A percentile compares a stretch with the other conserved stretches of the same genome.
These are phyloP conservation scores for Phyllosticta citriasiana DNA, from an alignment of 2,329 filamentous ascomycete species.

Conservation along the genomic window DNA sequence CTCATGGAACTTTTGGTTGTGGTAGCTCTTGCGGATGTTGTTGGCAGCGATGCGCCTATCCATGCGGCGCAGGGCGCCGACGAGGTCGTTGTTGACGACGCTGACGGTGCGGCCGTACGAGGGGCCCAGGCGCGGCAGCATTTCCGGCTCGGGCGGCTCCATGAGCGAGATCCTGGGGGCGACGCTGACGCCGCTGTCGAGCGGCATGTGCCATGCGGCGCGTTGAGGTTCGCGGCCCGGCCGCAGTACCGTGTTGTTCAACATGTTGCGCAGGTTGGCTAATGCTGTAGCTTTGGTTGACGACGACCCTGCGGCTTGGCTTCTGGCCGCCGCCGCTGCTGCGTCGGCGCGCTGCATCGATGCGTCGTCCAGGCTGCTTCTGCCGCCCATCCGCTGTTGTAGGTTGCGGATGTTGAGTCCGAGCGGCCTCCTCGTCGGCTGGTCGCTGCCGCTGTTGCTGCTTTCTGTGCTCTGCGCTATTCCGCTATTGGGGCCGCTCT, in stretches of 20 bases:
- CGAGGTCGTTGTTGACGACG: slow-evolving; percentile 23
- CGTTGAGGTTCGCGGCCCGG: too few species aligned
- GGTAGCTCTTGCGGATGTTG: slow-evolving; percentile 45
- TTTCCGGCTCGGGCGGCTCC: slow-evolving; percentile 7
- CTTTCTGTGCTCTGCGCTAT: neutral
- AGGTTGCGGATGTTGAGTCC: too few species aligned
- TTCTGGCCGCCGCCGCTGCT: too few species aligned
- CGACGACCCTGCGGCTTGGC: neutral
- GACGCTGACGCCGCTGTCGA: neutral
- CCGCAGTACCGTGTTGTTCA: too few species aligned
- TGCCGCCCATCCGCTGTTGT: too few species aligned
- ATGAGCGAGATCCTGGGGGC: neutral
- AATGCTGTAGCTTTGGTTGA: neutral
- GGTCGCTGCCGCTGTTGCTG: neutral
- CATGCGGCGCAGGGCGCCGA: slow-evolving; percentile 36
- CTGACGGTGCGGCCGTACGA: slow-evolving; percentile 24
- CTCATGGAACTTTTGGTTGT: slow-evolving; percentile 61
- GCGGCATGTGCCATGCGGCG: neutral
- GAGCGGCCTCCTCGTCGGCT: neutral
- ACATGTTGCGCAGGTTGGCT: too few species aligned
- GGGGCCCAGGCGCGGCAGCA: slow-evolving; percentile 21
- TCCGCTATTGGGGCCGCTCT: neutral
- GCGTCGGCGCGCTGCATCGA: neutral
- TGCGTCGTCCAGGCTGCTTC: neutral
- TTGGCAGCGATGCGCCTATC: slow-evolving; percentile 41